Evolutionary conservation across 805 yeast species (phyloP).

Genomic region (Sporopachydermia lactativora): DNA sequence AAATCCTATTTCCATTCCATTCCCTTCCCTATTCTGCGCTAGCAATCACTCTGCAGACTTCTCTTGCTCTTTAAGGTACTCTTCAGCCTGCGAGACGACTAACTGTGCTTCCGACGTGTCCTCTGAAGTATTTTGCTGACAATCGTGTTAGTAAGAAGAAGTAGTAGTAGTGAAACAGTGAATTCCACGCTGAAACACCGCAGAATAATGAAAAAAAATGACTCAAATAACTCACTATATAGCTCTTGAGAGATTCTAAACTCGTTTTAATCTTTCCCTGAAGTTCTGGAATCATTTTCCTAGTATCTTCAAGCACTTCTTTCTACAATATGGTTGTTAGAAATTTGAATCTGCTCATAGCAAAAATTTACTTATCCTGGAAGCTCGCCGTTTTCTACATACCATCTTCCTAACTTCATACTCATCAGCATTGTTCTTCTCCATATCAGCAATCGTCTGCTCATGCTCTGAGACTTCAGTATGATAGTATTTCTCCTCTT

Average conservation of each 20-base stretch:
- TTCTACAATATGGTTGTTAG: constrained; percentile 7
- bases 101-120: constrained; percentile 15
- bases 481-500: constrained; percentile 49
- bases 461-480: constrained; percentile 45
- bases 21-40: too few species aligned
- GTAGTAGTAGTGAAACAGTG: too few species aligned
- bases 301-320: constrained; percentile 40
- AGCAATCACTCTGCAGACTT: too few species aligned
- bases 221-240: too few species aligned
- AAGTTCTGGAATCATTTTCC: constrained; percentile 35
- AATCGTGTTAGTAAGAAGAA: not conserved
- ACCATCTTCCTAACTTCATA: constrained; percentile 48
- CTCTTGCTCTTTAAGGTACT: too few species aligned
- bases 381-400: constrained; percentile 2
- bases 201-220: too few species aligned
- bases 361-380: not conserved
- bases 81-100: constrained; percentile 3
- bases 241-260: constrained; percentile 24
- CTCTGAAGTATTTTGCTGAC: constrained; percentile 3
- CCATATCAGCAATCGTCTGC: constrained; percentile 31
- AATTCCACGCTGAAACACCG: too few species aligned
- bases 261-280: constrained; percentile 28
- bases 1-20: too few species aligned
- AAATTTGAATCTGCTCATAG: not conserved
- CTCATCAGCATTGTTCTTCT: constrained; percentile 35